These are phyloP conservation scores for Trametes meyenii DNA, from an alignment of 768 basidiomycete genomes.

Conservation along the genomic window DNA sequence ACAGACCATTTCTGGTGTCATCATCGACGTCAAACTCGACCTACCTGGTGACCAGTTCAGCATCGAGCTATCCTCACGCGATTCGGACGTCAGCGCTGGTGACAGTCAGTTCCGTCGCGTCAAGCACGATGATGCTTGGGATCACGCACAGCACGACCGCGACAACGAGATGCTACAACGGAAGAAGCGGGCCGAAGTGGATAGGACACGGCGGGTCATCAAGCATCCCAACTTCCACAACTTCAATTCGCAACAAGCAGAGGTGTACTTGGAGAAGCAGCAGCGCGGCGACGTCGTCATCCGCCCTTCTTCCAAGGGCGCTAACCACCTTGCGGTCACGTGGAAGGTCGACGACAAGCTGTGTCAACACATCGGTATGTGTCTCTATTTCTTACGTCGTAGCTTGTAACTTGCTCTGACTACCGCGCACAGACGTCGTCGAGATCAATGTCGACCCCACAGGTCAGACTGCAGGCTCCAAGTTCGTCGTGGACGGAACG, in stretches of 20 bases:
- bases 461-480: slow-evolving; percentile 62
- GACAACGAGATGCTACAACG: slow-evolving; percentile 74
- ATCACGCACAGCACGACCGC: slow-evolving; percentile 61
- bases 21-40: slow-evolving; percentile 71
- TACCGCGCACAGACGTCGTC: slow-evolving; percentile 61
- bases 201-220: slow-evolving; percentile 81
- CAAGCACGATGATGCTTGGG: slow-evolving; percentile 64
- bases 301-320: slow-evolving; percentile 92
- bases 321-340: slow-evolving; percentile 92
- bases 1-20: slow-evolving; percentile 77
- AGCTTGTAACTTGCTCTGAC: background rate
- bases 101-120: slow-evolving; percentile 66
- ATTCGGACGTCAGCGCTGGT: slow-evolving; percentile 59
- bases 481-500: slow-evolving; percentile 72
- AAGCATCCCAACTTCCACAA: slow-evolving; percentile 99
- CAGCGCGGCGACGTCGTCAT: slow-evolving; percentile 97
- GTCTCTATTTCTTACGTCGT: background rate
- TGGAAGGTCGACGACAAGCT: slow-evolving; percentile 98
- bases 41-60: slow-evolving; percentile 62
- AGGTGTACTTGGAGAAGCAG: slow-evolving; percentile 84
- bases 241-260: slow-evolving; percentile 87
- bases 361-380: slow-evolving; percentile 93
- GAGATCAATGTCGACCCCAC: slow-evolving; percentile 78
- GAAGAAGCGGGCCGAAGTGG: slow-evolving; percentile 85
- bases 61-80: slow-evolving; percentile 76